A percentile compares a stretch with the other conserved stretches of the same genome.
These are phyloP conservation scores for Echinochloa phyllopogon DNA, from an alignment of 176 grass and related monocot genomes.

Conservation along the genomic window DNA sequence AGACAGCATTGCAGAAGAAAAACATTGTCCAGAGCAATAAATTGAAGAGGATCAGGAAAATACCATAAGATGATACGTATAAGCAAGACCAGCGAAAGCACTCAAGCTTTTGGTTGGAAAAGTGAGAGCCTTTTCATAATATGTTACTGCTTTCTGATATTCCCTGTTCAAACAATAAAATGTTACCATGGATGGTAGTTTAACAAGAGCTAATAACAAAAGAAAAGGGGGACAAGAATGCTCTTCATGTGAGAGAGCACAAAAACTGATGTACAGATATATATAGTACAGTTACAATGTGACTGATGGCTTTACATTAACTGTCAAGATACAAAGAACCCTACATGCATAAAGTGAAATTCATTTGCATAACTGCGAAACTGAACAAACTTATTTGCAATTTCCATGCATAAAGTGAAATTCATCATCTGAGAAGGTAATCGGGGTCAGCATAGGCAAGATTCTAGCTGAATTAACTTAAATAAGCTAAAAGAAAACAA, in stretches of 20 bases:
- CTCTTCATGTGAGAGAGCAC: slow-evolving; percentile 23
- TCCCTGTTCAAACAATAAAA: slow-evolving; percentile 65
- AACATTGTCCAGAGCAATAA: slow-evolving; percentile 16
- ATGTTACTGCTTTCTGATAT: slow-evolving; percentile 82
- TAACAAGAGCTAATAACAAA: slow-evolving; percentile 15
- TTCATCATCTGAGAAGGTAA: slow-evolving; percentile 17
- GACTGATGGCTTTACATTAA: not conserved
- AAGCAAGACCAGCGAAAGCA: slow-evolving; percentile 86
- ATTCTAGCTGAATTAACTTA: slow-evolving; percentile 32
- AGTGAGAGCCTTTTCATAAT: slow-evolving; percentile 91
- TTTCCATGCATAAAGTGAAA: slow-evolving; percentile 21
- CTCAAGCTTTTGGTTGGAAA: slow-evolving; percentile 90
- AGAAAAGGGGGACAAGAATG: slow-evolving; percentile 4
- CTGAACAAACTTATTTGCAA: slow-evolving; percentile 27
- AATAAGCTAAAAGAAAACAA: slow-evolving; percentile 6
- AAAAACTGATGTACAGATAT: slow-evolving; percentile 10
- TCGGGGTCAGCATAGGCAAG: not conserved
- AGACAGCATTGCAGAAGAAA: slow-evolving; percentile 23
- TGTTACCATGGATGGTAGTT: slow-evolving; percentile 21
- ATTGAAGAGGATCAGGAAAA: slow-evolving; percentile 26
- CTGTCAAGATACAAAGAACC: not conserved
- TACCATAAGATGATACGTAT: slow-evolving; percentile 95
- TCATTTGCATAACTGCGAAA: not conserved
- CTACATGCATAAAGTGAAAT: not conserved
- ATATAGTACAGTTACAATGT: slow-evolving; percentile 17